phyloP scores from a whole-genome alignment of 2,329 filamentous ascomycete genomes.

The Cladosporium sp. region DNA sequence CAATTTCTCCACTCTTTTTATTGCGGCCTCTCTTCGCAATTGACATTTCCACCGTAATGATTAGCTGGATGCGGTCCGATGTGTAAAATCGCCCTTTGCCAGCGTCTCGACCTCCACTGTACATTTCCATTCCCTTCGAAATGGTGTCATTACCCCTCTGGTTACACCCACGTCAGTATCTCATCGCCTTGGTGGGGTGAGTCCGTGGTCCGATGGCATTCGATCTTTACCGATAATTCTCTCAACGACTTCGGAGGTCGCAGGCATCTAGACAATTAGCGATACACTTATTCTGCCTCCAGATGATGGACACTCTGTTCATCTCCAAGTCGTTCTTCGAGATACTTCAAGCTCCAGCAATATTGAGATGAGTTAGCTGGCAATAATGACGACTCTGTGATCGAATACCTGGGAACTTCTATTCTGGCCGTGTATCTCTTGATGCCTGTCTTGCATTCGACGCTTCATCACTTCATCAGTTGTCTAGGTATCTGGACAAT shows the following conservation, averaged over 20 bases:
- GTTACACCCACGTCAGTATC: background rate
- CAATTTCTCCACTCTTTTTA: constrained; percentile 2
- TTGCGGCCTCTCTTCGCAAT: constrained; percentile 8
- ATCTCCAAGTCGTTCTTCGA: too few relatives aligned
- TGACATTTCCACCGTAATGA: background rate
- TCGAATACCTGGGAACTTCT: too few relatives aligned
- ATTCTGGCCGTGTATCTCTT: too few relatives aligned
- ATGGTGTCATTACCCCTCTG: constrained; percentile 9
- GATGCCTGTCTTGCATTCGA: too few relatives aligned
- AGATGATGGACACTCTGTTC: too few relatives aligned
- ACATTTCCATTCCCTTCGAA: constrained; percentile 2
- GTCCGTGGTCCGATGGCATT: background rate
- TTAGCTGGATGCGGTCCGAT: background rate
- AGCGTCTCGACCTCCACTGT: background rate
- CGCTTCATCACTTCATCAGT: too few relatives aligned
- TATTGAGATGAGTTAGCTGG: too few relatives aligned
- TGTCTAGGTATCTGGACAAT: too few relatives aligned
- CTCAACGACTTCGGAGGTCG: constrained; percentile 5
- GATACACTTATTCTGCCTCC: too few relatives aligned
- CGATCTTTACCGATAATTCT: constrained; percentile 1
- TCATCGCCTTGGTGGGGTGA: constrained; percentile 3
- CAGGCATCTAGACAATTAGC: too few relatives aligned
- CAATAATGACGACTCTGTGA: too few relatives aligned
- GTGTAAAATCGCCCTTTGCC: background rate
- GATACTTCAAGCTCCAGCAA: too few relatives aligned